Base-by-base conservation (phyloP, 2,329 filamentous ascomycete genomes). In the Chalara sp. region DNA sequence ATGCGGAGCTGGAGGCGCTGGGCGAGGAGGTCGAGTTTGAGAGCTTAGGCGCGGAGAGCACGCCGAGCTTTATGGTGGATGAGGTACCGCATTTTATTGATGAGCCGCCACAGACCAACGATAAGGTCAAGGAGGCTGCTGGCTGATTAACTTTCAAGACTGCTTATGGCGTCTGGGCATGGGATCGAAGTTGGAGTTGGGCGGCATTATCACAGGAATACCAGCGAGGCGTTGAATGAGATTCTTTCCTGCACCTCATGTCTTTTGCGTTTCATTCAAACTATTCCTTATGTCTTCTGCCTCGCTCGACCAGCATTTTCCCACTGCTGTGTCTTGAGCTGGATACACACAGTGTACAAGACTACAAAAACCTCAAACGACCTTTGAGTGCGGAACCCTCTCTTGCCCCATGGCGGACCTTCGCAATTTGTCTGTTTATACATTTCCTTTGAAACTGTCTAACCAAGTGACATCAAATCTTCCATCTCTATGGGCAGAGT, bases 1-100 rank as follows among this genome's bases (percentile, higher is more conserved):
- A 99, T 72, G 93, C 93, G 4, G 93, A 99, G 76, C 72, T 99
- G 47, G 93, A 99, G 74, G 91, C 93, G 6, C 71, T 99, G 35
- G 92, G 92, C 1, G 86, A 96, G 62, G 93, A 99, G 72, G 86
- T 89, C n/a, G 88, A 96, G 71, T 77, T 95, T 61, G 91, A 95
- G 65, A 79, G 80, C 47, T 76, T 70, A 46, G 62, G 64, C 50
- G 80, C 70, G 5, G 76, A 69, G 39, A 70, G 69, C 46, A 76
- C 95, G 59, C 93, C 93, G 0, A 84, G 85, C 47, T 99, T 95
- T 69, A 75, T 99, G 76, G 81, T 89, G 65, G 93, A 97, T 61
- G 90, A 96, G 69, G 78, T 81, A 51, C 89, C 89, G 21, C 84
- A 90, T 48, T 97, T 99, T 67, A 87, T 99, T 53, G 93, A 99